A percentile compares a stretch with the other conserved stretches of the same genome.
These are phyloP conservation scores for Cynara cardunculus DNA, from an alignment of 129 eudicot species.

Conservation along the genomic window DNA sequence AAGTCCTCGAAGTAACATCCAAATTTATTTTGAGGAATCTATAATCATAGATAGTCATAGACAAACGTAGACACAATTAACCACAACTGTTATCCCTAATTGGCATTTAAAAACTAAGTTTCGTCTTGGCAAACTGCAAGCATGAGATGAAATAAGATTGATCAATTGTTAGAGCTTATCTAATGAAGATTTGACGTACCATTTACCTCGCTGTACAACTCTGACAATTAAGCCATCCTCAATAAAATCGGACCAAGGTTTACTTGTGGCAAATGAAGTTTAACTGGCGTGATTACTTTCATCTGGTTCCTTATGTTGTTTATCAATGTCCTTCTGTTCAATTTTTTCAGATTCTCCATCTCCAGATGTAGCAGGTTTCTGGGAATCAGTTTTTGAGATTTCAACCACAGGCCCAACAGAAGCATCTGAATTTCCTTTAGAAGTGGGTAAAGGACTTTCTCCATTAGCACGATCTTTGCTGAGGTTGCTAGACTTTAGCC, in stretches of 20 bases:
- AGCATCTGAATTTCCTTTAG: constrained; percentile 38
- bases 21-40: constrained; percentile 13
- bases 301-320: constrained; percentile 31
- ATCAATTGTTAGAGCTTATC: constrained; percentile 36
- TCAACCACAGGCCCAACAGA: constrained; percentile 38
- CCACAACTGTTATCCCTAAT: constrained; percentile 16
- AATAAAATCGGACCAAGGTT: constrained; percentile 31
- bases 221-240: constrained; percentile 33
- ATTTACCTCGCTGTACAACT: constrained; percentile 77
- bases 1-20: background rate
- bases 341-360: constrained; percentile 43
- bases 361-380: constrained; percentile 28
- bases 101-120: constrained; percentile 22
- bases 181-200: constrained; percentile 28
- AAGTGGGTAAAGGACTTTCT: constrained; percentile 43
- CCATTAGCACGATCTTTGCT: constrained; percentile 32
- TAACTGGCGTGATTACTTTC: constrained; percentile 39
- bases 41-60: constrained; percentile 9
- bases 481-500: constrained; percentile 51
- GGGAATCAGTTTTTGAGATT: constrained; percentile 30
- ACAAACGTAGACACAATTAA: constrained; percentile 9
- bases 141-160: constrained; percentile 21
- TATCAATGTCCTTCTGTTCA: constrained; percentile 35
- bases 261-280: constrained; percentile 28
- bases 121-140: constrained; percentile 31